Conservation (phyloP, 768 basidiomycete species). For the Kwoniella pini region DNA sequence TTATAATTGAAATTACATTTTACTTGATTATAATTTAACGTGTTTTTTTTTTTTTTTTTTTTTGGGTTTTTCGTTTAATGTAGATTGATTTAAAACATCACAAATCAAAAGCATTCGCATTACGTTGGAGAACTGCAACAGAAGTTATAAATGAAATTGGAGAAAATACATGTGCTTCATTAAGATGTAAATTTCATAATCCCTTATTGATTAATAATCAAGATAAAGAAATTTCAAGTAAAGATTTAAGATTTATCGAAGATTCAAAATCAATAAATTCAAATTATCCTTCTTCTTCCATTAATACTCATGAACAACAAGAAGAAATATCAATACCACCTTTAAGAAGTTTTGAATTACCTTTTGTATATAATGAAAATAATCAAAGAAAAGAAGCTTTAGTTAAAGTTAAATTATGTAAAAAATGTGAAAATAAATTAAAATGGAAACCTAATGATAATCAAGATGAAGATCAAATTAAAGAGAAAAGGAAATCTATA, state of each 20-base stretch:
- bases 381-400: constrained; percentile 73
- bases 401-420: constrained; percentile 87
- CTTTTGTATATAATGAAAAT: constrained; percentile 82
- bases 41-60: too few species aligned
- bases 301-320: too few species aligned
- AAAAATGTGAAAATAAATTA: constrained; percentile 75
- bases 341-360: constrained; percentile 79
- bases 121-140: constrained; percentile 89
- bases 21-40: background rate
- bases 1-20: background rate
- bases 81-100: constrained; percentile 84
- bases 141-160: constrained; percentile 86
- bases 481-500: background rate
- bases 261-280: constrained; percentile 5
- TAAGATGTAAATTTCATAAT: constrained; percentile 73
- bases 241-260: constrained; percentile 6
- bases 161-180: constrained; percentile 83
- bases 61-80: background rate
- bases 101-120: constrained; percentile 84
- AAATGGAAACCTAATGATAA: constrained; percentile 61
- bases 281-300: background rate
- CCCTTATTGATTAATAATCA: constrained; percentile 14
- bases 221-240: background rate
- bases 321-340: constrained; percentile 29
- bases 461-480: constrained; percentile 3